Evolutionary conservation across 148 eudicot species (phyloP).

Genomic region (Tetragonia tetragonoides): DNA sequence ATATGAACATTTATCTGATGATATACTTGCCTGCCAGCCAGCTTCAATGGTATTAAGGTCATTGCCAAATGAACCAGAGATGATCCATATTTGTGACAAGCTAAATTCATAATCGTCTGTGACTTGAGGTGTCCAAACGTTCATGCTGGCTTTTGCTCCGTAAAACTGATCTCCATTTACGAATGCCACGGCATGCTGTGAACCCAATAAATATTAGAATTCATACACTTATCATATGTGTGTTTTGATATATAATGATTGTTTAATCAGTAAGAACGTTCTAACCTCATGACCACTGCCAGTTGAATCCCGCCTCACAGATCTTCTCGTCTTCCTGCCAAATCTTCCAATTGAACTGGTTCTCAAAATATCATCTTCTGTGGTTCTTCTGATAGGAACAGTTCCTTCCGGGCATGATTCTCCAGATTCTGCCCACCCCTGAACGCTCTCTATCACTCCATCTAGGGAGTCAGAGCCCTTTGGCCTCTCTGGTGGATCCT

Average conservation of each 20-base stretch:
- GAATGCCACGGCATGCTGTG: constrained; percentile 93
- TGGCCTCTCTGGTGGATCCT: constrained; percentile 92
- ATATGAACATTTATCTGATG: constrained; percentile 1
- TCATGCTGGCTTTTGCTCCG: constrained; percentile 94
- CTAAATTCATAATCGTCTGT: constrained; percentile 81
- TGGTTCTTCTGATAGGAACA: constrained; percentile 84
- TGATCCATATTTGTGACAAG: constrained; percentile 92
- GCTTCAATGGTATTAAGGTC: constrained; percentile 99
- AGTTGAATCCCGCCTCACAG: constrained; percentile 61
- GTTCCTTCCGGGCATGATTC: constrained; percentile 92
- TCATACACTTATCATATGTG: background rate
- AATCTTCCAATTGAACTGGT: constrained; percentile 58
- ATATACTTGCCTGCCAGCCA: constrained; percentile 89
- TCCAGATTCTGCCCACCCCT: constrained; percentile 64
- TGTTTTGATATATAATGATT: background rate
- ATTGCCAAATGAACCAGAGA: constrained; percentile 85
- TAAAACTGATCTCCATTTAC: constrained; percentile 81
- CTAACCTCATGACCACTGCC: constrained; percentile 91
- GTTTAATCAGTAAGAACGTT: background rate
- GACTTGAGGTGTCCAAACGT: constrained; percentile 90
- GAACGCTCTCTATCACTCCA: constrained; percentile 36
- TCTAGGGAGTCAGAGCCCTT: constrained; percentile 42
- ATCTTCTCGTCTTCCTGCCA: constrained; percentile 66
- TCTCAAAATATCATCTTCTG: constrained; percentile 71
- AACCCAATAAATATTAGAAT: background rate